Conservation (phyloP, 371 early-diverging fungal species). For the Entomophthora muscae region DNA sequence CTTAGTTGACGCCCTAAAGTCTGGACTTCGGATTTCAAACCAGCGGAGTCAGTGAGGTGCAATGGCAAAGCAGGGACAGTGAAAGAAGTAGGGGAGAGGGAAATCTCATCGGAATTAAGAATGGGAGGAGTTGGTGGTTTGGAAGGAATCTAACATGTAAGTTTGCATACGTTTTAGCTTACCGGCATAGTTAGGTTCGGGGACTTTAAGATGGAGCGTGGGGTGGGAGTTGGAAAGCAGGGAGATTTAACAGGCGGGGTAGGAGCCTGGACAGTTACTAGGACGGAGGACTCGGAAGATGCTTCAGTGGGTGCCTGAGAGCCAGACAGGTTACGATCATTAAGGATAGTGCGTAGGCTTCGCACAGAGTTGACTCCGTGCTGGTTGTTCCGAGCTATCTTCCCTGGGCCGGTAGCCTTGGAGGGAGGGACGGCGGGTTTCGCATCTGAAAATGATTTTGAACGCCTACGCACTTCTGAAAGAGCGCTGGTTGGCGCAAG, state of each 20-base stretch:
- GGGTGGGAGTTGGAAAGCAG: not conserved
- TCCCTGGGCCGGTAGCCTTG: not conserved
- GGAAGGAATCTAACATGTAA: not conserved
- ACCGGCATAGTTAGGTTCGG: not conserved
- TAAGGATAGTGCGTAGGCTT: not conserved
- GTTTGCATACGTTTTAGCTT: not conserved
- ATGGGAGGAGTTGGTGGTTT: not conserved
- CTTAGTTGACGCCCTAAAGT: not conserved
- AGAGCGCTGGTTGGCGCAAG: not conserved
- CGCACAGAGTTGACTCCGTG: not conserved
- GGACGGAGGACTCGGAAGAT: not conserved
- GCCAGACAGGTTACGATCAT: not conserved
- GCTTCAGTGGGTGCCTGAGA: not conserved
- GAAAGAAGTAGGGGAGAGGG: not conserved
- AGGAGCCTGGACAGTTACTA: not conserved
- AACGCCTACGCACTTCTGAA: not conserved
- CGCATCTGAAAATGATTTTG: conserved; percentile 4
- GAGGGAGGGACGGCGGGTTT: not conserved
- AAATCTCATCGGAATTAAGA: not conserved
- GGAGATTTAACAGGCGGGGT: not conserved
- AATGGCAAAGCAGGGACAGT: not conserved
- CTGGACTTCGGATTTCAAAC: not conserved
- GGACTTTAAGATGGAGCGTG: not conserved
- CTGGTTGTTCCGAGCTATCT: not conserved
- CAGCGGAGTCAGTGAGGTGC: not conserved